Base-by-base conservation (phyloP, 78 protist species). In the Protostelium mycophagum region DNA sequence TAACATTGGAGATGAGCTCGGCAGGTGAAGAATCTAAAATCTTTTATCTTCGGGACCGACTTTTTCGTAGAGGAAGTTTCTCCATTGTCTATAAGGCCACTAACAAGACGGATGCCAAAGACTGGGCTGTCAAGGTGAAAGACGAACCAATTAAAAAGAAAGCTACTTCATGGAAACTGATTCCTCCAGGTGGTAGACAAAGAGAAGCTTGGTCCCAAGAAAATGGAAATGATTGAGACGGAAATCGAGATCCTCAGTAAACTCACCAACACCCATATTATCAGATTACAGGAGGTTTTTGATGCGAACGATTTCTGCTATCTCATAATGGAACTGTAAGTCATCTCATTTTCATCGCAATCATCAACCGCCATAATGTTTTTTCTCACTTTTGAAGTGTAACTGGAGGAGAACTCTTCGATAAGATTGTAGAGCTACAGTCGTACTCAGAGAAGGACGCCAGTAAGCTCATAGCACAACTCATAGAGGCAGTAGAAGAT, bases 401-500 rank as follows among this genome's bases (percentile, higher is more conserved):
- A 28, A 88, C 93, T 29, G 96, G 96, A 63, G 96, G 96, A 34
- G 96, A 94, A 36, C 39, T 94, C 63, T 94, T 94, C 83, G 96
- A 94, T 63, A 90, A 92, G 85, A 94, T 94, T 85, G 93, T 94
- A 28, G 96, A 94, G 85, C 84, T 88, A 36, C 86, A 86, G 1
- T 38, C 37, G 29, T 94, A 94, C 86, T 89, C 92, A n/a, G 96
- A 94, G 39, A 89, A 88, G 37, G 93, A 90, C 91, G 94, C 96
- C 37, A 88, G 91, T 28, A 38, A 37, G 34, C 73, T 94, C 83
- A 38, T 94, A 5, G 38, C 86, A 28, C 91, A 93, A 28, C 85
- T 94, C n/a, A 35, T 91, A 35, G 39, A 83, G 25, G 96, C 93
- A 28, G 89, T 94, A 28, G 35, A 39, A 34, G 87, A 92, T 84